Evolutionary conservation across 805 yeast species (phyloP).

Genomic region (Wickerhamiella hasegawae): DNA sequence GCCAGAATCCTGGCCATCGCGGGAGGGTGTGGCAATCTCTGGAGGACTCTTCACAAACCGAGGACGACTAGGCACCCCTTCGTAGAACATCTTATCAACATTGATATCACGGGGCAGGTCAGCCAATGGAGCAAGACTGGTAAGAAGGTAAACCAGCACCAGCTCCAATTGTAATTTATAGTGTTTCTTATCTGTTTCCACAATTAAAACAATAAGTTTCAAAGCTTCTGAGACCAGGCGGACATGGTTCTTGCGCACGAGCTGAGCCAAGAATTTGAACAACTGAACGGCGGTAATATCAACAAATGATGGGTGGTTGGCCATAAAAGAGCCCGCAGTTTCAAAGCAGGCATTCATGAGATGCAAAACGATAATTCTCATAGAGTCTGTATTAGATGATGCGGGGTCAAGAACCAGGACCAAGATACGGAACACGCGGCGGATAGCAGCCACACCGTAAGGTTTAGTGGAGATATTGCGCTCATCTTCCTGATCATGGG

Average conservation of each 20-base stretch:
- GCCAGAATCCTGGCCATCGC: constrained; percentile 5
- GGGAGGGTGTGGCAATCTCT: constrained; percentile 9
- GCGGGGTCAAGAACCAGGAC: constrained; percentile 70
- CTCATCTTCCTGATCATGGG: not conserved
- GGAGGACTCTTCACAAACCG: constrained; percentile 30
- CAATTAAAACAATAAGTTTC: constrained; percentile 56
- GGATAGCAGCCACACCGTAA: constrained; percentile 59
- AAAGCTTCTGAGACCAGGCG: constrained; percentile 59
- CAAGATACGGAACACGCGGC: constrained; percentile 60
- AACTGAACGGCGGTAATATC: constrained; percentile 59
- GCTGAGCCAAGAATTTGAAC: constrained; percentile 71
- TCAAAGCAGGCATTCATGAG: constrained; percentile 69
- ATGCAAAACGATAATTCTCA: constrained; percentile 68
- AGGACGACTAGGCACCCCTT: constrained; percentile 25
- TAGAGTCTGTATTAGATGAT: constrained; percentile 70
- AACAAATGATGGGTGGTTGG: constrained; percentile 48
- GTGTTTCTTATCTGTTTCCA: constrained; percentile 46
- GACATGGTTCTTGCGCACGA: constrained; percentile 61
- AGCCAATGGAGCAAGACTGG: constrained; percentile 22
- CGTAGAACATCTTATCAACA: constrained; percentile 24
- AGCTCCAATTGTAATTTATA: constrained; percentile 69
- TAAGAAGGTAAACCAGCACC: constrained; percentile 23
- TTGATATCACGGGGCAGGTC: constrained; percentile 25
- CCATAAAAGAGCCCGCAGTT: constrained; percentile 51
- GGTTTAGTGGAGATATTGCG: constrained; percentile 18